phyloP scores from a whole-genome alignment of 768 basidiomycete genomes.

The Boletus subcaerulescens region DNA sequence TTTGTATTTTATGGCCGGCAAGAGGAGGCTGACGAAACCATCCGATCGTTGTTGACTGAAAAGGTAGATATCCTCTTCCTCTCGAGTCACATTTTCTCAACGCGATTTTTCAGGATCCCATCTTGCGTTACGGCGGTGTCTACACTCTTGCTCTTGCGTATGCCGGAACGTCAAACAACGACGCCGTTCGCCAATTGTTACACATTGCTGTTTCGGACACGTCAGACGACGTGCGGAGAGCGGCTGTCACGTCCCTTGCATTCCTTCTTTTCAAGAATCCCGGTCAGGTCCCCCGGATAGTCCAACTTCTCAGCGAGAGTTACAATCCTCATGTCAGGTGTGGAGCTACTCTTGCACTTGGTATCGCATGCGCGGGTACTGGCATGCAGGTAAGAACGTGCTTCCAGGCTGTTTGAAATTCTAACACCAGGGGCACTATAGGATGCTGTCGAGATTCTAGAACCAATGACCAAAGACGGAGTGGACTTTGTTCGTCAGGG shows the following conservation, averaged over 20 bases:
- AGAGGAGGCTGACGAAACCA: conserved; percentile 86
- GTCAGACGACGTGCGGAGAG: conserved; percentile 94
- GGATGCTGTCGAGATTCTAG: conserved; percentile 95
- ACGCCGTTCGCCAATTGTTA: conserved; percentile 84
- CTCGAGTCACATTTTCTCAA: background rate
- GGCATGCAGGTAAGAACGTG: conserved; percentile 70
- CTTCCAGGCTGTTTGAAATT: background rate
- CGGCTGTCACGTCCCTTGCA: conserved; percentile 93
- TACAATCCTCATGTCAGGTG: conserved; percentile 99
- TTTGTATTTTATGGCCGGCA: conserved; percentile 92
- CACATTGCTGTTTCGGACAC: conserved; percentile 99
- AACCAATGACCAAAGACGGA: conserved; percentile 97
- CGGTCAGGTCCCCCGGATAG: conserved; percentile 91
- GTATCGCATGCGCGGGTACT: conserved; percentile 96
- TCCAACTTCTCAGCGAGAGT: conserved; percentile 94
- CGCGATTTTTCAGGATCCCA: conserved; percentile 69
- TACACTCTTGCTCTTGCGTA: conserved; percentile 96
- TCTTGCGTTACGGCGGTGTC: conserved; percentile 95
- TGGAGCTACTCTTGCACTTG: conserved; percentile 92
- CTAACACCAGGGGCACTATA: conserved; percentile 27
- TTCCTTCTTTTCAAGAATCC: conserved; percentile 98
- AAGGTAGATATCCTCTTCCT: conserved; percentile 54
- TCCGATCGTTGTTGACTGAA: conserved; percentile 74
- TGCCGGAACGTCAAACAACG: conserved; percentile 93
- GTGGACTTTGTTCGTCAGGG: conserved; percentile 99